Evolutionary conservation across 768 basidiomycete species (phyloP).

Genomic region (Suillus lakei): DNA sequence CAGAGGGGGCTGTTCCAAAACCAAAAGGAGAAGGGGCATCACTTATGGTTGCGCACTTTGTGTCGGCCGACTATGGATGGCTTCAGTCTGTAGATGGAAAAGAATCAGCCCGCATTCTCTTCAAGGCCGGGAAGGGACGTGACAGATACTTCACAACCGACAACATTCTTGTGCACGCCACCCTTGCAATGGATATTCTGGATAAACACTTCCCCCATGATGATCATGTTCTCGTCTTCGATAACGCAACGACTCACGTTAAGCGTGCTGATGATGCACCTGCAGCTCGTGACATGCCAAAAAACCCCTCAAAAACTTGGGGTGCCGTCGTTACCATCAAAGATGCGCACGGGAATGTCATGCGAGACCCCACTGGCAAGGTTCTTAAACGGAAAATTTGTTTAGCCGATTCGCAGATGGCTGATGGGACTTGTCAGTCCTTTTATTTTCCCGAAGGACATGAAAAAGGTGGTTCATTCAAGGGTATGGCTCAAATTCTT

Average conservation of each 20-base stretch:
- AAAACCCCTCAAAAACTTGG: too few relatives aligned
- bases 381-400: too few relatives aligned
- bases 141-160: conserved; percentile 37
- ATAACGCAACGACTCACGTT: conserved; percentile 30
- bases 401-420: too few relatives aligned
- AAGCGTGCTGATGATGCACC: conserved; percentile 25
- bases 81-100: conserved; percentile 29
- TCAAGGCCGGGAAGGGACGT: conserved; percentile 28
- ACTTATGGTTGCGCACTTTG: conserved; percentile 41
- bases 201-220: conserved; percentile 32
- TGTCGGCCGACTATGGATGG: conserved; percentile 39
- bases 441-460: too few relatives aligned
- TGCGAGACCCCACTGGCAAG: too few relatives aligned
- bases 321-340: too few relatives aligned
- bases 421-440: too few relatives aligned
- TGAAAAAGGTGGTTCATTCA: conserved; percentile 33
- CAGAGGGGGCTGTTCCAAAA: conserved; percentile 21
- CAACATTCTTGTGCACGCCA: conserved; percentile 33
- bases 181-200: conserved; percentile 29
- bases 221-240: conserved; percentile 31
- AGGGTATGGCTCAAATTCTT: conserved; percentile 36
- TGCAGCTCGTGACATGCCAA: too few relatives aligned
- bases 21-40: conserved; percentile 41
- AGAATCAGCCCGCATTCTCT: background rate
- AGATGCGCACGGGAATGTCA: too few relatives aligned